Percentiles rank a stretch among this genome's conserved stretches.
These are phyloP conservation scores for Oryza glaberrima DNA, from an alignment of 176 grass and related monocot species.

Conservation along the genomic window DNA sequence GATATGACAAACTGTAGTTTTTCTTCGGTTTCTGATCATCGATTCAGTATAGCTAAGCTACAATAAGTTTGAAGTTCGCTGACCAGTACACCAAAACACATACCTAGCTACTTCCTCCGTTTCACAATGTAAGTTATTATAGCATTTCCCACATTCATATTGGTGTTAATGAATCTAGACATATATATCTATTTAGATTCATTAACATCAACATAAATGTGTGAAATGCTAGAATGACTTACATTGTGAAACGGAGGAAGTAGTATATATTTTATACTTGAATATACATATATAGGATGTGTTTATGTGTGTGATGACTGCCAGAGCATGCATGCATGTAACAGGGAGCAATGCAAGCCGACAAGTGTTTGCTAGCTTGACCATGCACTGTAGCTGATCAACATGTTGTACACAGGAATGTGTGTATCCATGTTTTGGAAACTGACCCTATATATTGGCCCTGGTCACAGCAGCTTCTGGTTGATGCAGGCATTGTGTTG, in stretches of 20 bases:
- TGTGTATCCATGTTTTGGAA: constrained; percentile 22
- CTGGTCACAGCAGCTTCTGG: constrained; percentile 17
- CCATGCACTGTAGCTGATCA: constrained; percentile 31
- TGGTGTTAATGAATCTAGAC: no score
- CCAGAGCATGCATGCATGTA: constrained; percentile 33
- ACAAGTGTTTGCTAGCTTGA: constrained; percentile 36
- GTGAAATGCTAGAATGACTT: no score
- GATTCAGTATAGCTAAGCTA: neutral
- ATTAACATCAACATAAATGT: no score
- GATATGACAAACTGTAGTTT: constrained; percentile 37
- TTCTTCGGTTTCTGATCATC: constrained; percentile 22
- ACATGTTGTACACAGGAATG: neutral
- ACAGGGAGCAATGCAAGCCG: constrained; percentile 43
- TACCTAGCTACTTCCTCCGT: no score
- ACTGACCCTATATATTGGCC: constrained; percentile 38
- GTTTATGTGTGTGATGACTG: neutral
- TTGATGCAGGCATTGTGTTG: neutral
- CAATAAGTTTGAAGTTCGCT: constrained; percentile 19
- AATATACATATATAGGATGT: neutral
- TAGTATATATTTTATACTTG: neutral
- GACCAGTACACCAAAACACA: neutral
- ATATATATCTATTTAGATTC: no score
- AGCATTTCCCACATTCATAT: no score
- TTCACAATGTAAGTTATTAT: no score
- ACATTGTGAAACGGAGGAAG: no score